Evolutionary conservation across 2,329 filamentous ascomycete species (phyloP).

Genomic region (Lachnellula subtilissima): DNA sequence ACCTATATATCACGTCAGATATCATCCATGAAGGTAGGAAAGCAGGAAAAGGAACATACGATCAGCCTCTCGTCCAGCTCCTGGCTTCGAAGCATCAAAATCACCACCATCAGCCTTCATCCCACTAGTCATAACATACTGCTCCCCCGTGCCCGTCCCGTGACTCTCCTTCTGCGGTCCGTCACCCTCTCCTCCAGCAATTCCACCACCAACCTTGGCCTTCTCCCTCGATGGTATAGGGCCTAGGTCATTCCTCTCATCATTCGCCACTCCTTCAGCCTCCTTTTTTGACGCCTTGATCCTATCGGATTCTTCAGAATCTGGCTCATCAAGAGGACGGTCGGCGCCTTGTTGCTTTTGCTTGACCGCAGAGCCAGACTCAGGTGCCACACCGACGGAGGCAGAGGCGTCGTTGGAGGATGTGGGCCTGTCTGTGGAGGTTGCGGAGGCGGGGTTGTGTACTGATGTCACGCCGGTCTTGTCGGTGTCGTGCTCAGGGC

Average conservation of each 20-base stretch:
- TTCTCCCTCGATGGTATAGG: constrained; percentile 27
- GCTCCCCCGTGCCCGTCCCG: constrained; percentile 48
- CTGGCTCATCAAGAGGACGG: constrained; percentile 28
- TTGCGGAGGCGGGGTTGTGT: constrained; percentile 7
- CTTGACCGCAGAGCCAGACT: constrained; percentile 6
- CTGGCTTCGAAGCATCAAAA: constrained; percentile 59
- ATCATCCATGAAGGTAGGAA: neutral
- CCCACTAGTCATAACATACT: constrained; percentile 54
- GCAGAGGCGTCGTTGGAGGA: constrained; percentile 7
- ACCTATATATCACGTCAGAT: constrained; percentile 34
- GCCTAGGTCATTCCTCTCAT: neutral
- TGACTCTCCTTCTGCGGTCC: constrained; percentile 29
- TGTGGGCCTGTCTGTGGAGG: constrained; percentile 6
- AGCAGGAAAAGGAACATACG: constrained; percentile 39
- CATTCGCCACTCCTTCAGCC: constrained; percentile 3
- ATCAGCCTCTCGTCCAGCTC: constrained; percentile 62
- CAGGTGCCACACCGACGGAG: constrained; percentile 11
- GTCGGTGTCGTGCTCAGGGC: constrained; percentile 8
- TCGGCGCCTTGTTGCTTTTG: constrained; percentile 35
- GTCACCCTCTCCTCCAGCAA: constrained; percentile 14
- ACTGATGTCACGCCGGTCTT: constrained; percentile 8
- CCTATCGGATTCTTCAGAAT: neutral
- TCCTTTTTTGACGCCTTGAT: constrained; percentile 15
- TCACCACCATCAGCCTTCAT: constrained; percentile 61
- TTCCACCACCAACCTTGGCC: constrained; percentile 23